Base-by-base conservation (phyloP, 768 basidiomycete species). In the Candolleomyces aberdarensis region DNA sequence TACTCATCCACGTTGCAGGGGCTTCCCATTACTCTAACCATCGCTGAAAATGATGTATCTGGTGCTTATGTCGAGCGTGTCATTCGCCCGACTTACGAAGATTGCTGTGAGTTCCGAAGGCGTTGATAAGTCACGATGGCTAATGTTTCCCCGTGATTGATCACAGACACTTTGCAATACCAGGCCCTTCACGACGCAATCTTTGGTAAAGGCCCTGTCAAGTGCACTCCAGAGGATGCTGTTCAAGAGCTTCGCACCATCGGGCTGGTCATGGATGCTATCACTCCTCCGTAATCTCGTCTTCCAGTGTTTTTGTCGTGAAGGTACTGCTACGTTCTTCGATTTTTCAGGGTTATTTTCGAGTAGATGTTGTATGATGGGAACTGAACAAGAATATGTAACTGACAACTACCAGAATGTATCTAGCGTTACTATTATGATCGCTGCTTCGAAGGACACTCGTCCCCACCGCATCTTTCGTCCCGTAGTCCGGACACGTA, bases 31-130 rank as follows among this genome's bases (percentile, higher is more conserved):
- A 56, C 54, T 41, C 20, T 56, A 17, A 56, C 54, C 20, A 19
- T 56, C 14, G 54, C 54, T 41, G 54, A 56, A 36, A 56, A 11
- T 39, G 54, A 56, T 22, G 32, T 5, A 20, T 56, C 54, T 8
- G 54, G 54, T 20, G 54, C 39, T 10, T 56, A 41, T 26, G 36
- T 39, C 4, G 54, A 56, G 40, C 36, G 54, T 17, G 40, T 56
- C 6, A 56, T 56, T 22, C 54, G 54, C 36, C 54, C 54, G n/a
- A 56, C 54, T 11, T 56, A 56, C 40, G 54, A 56, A 22, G 54
- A 56, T 26, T 56, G 54, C 54, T 56, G 54, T 56, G 41, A 41
- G 54, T 26, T 10, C n/a, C 39, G 39, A 19, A 31, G 15, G 46
- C 8, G 36, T 36, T 36, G 17, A 17, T 46, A 6, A 17, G 44